Percentiles rank a stretch among this genome's conserved stretches.
Conservation (phyloP, 805 yeast species). For the Clavispora phyllophila region DNA sequence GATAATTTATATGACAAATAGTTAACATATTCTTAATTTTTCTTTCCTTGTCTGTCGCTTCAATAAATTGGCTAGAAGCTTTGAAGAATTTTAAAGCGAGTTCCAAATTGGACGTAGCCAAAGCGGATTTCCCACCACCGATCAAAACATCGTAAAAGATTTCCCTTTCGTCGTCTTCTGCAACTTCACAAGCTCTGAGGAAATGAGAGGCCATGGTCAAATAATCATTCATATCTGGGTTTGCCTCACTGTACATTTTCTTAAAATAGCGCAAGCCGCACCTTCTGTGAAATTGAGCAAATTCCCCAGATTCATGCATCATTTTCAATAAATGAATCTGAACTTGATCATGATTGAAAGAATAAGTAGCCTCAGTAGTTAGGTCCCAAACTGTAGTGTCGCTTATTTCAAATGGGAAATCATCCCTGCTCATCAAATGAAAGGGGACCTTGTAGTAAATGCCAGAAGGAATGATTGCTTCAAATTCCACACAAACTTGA, state of each 20-base stretch:
- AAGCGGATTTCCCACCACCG: conserved; percentile 42
- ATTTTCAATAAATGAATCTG: conserved; percentile 27
- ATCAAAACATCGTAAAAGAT: conserved; percentile 36
- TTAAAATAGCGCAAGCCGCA: conserved; percentile 41
- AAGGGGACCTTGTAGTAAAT: conserved; percentile 46
- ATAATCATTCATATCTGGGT: conserved; percentile 18
- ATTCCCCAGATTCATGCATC: conserved; percentile 20
- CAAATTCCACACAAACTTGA: conserved; percentile 26
- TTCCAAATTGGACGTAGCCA: conserved; percentile 37
- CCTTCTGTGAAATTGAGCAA: conserved; percentile 27
- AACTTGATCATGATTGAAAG: conserved; percentile 39
- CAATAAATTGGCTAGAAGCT: conserved; percentile 27
- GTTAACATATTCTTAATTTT: conserved; percentile 24
- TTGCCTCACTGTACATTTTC: conserved; percentile 12
- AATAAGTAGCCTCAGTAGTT: conserved; percentile 30
- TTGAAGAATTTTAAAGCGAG: conserved; percentile 38
- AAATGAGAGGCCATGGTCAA: conserved; percentile 39
- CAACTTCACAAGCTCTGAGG: conserved; percentile 29
- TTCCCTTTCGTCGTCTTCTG: conserved; percentile 27
- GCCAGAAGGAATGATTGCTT: conserved; percentile 34
- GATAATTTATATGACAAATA: conserved; percentile 26
- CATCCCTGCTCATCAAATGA: conserved; percentile 25
- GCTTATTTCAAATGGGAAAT: conserved; percentile 24
- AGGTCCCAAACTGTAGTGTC: conserved; percentile 29
- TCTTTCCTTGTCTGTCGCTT: conserved; percentile 13